Conservation (phyloP, 1,284 basidiomycete species). For the Gymnopus androsaceus region DNA sequence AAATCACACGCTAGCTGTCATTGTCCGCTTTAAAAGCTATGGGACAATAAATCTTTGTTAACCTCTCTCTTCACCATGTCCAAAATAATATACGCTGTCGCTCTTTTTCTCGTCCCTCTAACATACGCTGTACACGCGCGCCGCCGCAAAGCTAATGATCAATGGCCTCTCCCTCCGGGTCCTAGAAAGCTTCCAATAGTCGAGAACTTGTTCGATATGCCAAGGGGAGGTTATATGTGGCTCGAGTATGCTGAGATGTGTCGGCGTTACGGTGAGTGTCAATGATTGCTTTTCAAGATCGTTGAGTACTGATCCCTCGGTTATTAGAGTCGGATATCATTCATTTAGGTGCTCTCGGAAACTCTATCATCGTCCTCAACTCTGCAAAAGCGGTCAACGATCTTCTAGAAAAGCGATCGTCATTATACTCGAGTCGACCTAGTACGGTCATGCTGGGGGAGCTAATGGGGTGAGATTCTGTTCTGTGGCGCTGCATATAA, state of each 20-base stretch:
- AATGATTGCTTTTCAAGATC: background rate
- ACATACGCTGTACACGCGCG: background rate
- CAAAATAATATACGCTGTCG: background rate
- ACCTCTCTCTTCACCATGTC: no score
- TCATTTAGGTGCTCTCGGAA: constrained; percentile 4
- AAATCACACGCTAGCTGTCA: no score
- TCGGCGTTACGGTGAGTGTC: constrained; percentile 1
- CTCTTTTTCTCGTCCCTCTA: background rate
- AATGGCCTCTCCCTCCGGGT: constrained; percentile 10
- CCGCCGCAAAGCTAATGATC: background rate
- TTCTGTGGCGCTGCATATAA: no score
- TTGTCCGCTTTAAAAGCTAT: no score
- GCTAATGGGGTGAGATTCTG: background rate
- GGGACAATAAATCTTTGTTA: no score
- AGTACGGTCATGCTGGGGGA: background rate
- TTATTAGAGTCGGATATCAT: constrained; percentile 5
- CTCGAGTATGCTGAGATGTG: constrained; percentile 7
- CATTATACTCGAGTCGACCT: constrained; percentile 5
- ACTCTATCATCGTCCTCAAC: constrained; percentile 8
- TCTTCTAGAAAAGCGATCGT: constrained; percentile 2
- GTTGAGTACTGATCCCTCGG: background rate
- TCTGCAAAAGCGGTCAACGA: background rate
- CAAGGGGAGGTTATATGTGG: constrained; percentile 6
- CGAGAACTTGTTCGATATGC: constrained; percentile 9
- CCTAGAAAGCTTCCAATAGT: constrained; percentile 10